Evolutionary conservation across 108 stramenopile genomes (phyloP).

Genomic region (Skeletonema grethae): DNA sequence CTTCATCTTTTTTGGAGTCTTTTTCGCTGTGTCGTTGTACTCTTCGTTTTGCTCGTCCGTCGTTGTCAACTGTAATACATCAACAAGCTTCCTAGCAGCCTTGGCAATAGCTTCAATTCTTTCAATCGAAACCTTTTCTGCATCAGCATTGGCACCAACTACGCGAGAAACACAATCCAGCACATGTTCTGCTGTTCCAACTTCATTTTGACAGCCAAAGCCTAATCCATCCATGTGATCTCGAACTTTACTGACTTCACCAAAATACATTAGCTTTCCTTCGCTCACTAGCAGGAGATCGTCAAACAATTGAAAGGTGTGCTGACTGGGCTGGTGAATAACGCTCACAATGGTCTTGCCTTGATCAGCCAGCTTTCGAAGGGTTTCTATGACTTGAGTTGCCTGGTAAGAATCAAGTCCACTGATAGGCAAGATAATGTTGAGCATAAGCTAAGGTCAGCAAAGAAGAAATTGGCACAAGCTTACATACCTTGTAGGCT

Average conservation of each 20-base stretch:
- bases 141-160: slow-evolving; percentile 51
- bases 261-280: slow-evolving; percentile 85
- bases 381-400: slow-evolving; percentile 64
- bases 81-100: slow-evolving; percentile 39
- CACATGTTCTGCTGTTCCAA: slow-evolving; percentile 80
- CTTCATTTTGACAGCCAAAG: slow-evolving; percentile 55
- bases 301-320: slow-evolving; percentile 83
- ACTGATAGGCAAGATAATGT: too few species aligned
- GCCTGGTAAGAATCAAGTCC: slow-evolving; percentile 85
- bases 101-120: slow-evolving; percentile 60
- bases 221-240: slow-evolving; percentile 61
- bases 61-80: slow-evolving; percentile 41
- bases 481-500: slow-evolving; percentile 49
- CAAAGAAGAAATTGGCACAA: too few species aligned
- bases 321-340: slow-evolving; percentile 89
- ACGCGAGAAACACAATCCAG: slow-evolving; percentile 82
- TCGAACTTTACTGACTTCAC: slow-evolving; percentile 64
- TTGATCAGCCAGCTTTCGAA: slow-evolving; percentile 73
- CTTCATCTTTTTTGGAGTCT: slow-evolving; percentile 46
- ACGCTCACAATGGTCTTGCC: slow-evolving; percentile 85
- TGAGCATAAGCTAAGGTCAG: too few species aligned
- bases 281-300: slow-evolving; percentile 84
- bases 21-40: not conserved
- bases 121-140: slow-evolving; percentile 30
- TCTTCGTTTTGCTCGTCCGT: slow-evolving; percentile 13